Evolutionary conservation across 495 filamentous ascomycete genomes (phyloP).

Genomic region (Penicillium paradoxum): DNA sequence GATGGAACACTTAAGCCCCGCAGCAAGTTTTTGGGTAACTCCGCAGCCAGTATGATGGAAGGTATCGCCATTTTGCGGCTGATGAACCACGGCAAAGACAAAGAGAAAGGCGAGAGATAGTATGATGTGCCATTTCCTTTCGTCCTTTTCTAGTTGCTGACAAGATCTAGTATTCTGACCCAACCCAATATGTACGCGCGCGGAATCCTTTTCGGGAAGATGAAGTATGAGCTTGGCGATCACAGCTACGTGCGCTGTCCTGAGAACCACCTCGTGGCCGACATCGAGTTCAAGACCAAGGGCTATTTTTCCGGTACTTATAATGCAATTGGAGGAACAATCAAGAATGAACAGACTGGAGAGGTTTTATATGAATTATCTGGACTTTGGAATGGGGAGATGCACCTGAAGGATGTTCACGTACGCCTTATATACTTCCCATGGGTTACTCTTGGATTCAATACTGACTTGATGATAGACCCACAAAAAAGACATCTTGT

Average conservation of each 20-base stretch:
- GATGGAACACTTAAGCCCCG: slow-evolving; percentile 95
- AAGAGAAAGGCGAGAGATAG: slow-evolving; percentile 75
- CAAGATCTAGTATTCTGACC: slow-evolving; percentile 64
- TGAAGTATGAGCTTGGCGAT: slow-evolving; percentile 99
- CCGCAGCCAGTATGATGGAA: slow-evolving; percentile 97
- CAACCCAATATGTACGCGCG: slow-evolving; percentile 99
- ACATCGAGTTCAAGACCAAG: slow-evolving; percentile 98
- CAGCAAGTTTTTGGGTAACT: slow-evolving; percentile 95
- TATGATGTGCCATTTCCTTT: slow-evolving; percentile 41
- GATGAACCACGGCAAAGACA: slow-evolving; percentile 65
- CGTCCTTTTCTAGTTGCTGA: slow-evolving; percentile 6
- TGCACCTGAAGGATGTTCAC: slow-evolving; percentile 77
- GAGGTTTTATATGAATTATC: slow-evolving; percentile 85
- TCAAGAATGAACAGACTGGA: slow-evolving; percentile 84
- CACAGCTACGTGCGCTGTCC: slow-evolving; percentile 93
- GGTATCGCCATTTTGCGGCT: slow-evolving; percentile 84
- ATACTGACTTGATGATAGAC: slow-evolving; percentile 50
- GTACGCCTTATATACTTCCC: slow-evolving; percentile 42
- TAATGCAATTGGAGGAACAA: slow-evolving; percentile 88
- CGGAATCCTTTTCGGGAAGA: slow-evolving; percentile 96
- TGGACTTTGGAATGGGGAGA: slow-evolving; percentile 90
- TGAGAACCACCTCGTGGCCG: slow-evolving; percentile 77
- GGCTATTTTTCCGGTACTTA: slow-evolving; percentile 96
- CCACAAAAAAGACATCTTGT: slow-evolving; percentile 80
- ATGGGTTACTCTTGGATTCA: background rate